Evolutionary conservation across 1,139 yeast species (phyloP).

Genomic region (Pichia norvegensis): DNA sequence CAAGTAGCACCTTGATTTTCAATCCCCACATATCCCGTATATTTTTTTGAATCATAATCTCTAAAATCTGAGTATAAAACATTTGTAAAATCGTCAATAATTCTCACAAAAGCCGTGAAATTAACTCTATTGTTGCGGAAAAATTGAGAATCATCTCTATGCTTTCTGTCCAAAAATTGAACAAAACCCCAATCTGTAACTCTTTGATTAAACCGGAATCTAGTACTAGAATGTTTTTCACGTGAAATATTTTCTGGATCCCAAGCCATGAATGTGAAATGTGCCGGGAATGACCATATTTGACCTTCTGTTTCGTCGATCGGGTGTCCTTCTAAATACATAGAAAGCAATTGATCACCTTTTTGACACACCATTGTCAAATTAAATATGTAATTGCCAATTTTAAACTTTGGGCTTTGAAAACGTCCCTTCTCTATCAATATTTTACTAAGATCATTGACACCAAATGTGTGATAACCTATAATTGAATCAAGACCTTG

Average conservation of each 20-base stretch:
- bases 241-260: slow-evolving; percentile 64
- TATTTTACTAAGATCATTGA: slow-evolving; percentile 47
- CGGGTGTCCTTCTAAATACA: slow-evolving; percentile 59
- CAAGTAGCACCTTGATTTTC: slow-evolving; percentile 98
- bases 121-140: slow-evolving; percentile 54
- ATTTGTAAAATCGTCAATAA: slow-evolving; percentile 85
- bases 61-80: slow-evolving; percentile 85
- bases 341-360: slow-evolving; percentile 36
- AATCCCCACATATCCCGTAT: slow-evolving; percentile 87
- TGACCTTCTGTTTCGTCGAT: slow-evolving; percentile 16
- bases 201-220: slow-evolving; percentile 66
- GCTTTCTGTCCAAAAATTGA: slow-evolving; percentile 56
- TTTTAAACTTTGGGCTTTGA: slow-evolving; percentile 44
- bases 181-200: slow-evolving; percentile 97
- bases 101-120: slow-evolving; percentile 68
- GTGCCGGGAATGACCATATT: slow-evolving; percentile 87
- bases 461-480: slow-evolving; percentile 62
- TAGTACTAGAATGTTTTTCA: slow-evolving; percentile 59
- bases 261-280: slow-evolving; percentile 80
- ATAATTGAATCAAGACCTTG: slow-evolving; percentile 34
- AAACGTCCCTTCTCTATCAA: slow-evolving; percentile 33
- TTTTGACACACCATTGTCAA: slow-evolving; percentile 10
- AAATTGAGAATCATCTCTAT: slow-evolving; percentile 31
- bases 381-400: slow-evolving; percentile 35
- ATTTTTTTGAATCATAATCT: slow-evolving; percentile 80